Base-by-base conservation (phyloP, 306 rosid genomes). In the Dryas alaskensis region DNA sequence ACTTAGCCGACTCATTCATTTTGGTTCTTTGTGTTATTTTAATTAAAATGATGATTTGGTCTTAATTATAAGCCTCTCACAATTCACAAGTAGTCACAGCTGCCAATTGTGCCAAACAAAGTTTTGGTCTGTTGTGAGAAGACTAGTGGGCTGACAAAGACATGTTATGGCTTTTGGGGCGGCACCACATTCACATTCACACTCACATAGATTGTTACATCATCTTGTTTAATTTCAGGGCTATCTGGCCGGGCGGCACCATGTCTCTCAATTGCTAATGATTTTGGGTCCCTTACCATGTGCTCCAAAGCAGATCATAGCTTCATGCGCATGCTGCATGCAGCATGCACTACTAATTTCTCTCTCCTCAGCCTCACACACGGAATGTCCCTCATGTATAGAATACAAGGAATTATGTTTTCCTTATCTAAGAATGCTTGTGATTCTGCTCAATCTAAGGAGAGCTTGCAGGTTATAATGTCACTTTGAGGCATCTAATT, bases 221-320 rank as follows among this genome's bases (percentile, higher is more conserved):
- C 58, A 59, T 47, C 27, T 47, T 27, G 76, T 59, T 67, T 31
- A 46, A 60, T 37, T 16, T 17, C 14, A n/a, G 39, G 37, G 40
- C 17, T 7, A 72, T 46, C 43, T 27, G 76, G 76, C 59, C 76
- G 76, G 76, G 67, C 76, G 76, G 76, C 76, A 46, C 67, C 51
- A 5, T 27, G 67, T 71, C 75, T 58, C 37, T 59, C 37, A 57
- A 3, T 42, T 16, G 47, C 67, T 63, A 4, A 16, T 0, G 25
- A 40, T 13, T 62, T 8, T 62, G 47, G 42, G 67, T 25, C 45
- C 45, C 44, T 42, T 3, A n/a, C 6, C 37, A 44, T 65, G 52
- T 65, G 12, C 2, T 3, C 1, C 22, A 7, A 7, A 8, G 11
- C 49, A 17, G 8, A 14, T 19, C 58, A 67, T 40, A 14, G 48